phyloP scores from a whole-genome alignment of 306 rosid genomes.

The Pueraria montana region DNA sequence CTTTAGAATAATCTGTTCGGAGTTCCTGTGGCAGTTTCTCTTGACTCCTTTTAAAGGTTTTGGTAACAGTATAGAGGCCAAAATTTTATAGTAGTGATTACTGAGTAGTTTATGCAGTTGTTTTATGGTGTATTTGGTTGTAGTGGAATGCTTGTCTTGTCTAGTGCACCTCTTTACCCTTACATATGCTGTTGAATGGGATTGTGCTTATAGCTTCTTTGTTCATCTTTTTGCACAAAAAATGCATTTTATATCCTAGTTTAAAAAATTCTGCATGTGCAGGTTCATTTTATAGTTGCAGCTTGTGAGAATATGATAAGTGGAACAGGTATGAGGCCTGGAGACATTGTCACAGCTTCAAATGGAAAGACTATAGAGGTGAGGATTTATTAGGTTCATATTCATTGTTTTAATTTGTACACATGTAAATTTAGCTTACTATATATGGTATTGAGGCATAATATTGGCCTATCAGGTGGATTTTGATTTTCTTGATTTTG shows the following conservation, averaged over 20 bases:
- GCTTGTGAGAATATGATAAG: constrained; percentile 99
- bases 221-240: neutral
- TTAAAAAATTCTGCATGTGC: constrained; percentile 42
- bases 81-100: neutral
- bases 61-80: neutral
- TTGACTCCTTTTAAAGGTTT: constrained; percentile 25
- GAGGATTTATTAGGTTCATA: constrained; percentile 32
- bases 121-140: constrained; percentile 16
- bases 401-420: neutral
- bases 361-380: constrained; percentile 99
- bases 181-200: constrained; percentile 1
- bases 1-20: constrained; percentile 10
- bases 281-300: constrained; percentile 98
- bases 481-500: neutral
- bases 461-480: neutral
- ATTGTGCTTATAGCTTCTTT: constrained; percentile 4
- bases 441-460: constrained; percentile 24
- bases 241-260: constrained; percentile 6
- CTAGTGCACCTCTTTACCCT: neutral
- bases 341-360: constrained; percentile 96
- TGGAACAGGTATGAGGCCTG: constrained; percentile 99
- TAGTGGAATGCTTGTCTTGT: constrained; percentile 17
- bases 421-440: neutral
- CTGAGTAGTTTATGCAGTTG: neutral
- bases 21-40: constrained; percentile 30